phyloP scores from a whole-genome alignment of 1,284 basidiomycete species.

The Apiotrichum veenhuisii region DNA sequence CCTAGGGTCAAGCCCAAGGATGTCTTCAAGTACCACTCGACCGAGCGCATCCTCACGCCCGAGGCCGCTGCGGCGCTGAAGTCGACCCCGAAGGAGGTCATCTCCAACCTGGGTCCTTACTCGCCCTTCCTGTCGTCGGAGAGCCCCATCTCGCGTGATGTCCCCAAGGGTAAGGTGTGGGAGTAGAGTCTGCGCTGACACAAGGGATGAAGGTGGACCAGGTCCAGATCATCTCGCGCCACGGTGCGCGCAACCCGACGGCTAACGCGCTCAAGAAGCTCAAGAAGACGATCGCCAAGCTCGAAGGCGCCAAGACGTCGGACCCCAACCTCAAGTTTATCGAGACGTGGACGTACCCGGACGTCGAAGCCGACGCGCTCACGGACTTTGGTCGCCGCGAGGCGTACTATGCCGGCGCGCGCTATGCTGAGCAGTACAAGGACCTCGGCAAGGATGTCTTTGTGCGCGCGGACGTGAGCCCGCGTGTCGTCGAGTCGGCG shows the following conservation, averaged over 20 bases:
- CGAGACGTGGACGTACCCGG: slow-evolving; percentile 6
- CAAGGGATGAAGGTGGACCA: slow-evolving; percentile 8
- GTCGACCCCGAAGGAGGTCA: neutral
- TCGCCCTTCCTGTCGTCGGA: slow-evolving; percentile 12
- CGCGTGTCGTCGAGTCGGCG: slow-evolving; percentile 16
- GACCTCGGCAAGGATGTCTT: slow-evolving; percentile 1
- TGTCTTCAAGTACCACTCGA: neutral
- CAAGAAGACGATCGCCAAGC: slow-evolving; percentile 6
- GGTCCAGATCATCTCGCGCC: slow-evolving; percentile 14
- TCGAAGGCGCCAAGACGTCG: slow-evolving; percentile 5
- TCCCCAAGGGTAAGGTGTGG: slow-evolving; percentile 3
- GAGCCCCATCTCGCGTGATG: slow-evolving; percentile 3
- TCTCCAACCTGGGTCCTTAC: slow-evolving; percentile 14
- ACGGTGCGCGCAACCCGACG: slow-evolving; percentile 19
- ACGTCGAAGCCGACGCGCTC: slow-evolving; percentile 7
- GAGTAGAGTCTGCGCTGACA: too few species aligned
- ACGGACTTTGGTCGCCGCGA: slow-evolving; percentile 14
- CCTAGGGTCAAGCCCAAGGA: neutral
- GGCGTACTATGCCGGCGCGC: slow-evolving; percentile 6
- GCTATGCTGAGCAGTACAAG: slow-evolving; percentile 7
- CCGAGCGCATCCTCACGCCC: too few species aligned
- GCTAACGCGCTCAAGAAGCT: slow-evolving; percentile 11
- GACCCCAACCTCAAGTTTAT: slow-evolving; percentile 6
- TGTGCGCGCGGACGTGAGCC: slow-evolving; percentile 1
- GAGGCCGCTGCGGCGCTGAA: too few species aligned